A percentile compares a stretch with the other conserved stretches of the same genome.
Evolutionary conservation across 208 protist species (phyloP).

Genomic region (Leishmania amazonensis): DNA sequence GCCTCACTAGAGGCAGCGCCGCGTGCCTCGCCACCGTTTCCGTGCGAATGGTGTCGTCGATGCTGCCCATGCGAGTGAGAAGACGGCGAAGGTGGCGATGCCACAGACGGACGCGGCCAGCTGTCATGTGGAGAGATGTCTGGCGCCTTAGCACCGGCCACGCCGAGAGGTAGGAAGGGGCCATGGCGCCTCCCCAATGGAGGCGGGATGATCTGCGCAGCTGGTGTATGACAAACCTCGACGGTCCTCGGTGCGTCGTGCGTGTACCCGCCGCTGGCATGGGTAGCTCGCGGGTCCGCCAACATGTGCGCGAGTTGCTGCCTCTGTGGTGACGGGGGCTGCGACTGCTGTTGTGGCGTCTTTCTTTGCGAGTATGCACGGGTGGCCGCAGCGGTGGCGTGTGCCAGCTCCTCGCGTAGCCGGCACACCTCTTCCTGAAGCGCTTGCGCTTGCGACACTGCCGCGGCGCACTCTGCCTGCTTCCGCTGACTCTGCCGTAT

Average conservation of each 20-base stretch:
- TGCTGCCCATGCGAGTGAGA: not conserved
- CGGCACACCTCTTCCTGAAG: constrained; percentile 19
- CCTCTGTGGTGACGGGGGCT: not conserved
- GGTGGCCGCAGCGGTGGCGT: not conserved
- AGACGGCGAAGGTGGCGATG: not conserved
- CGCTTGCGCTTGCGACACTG: constrained; percentile 10
- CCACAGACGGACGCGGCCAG: not conserved
- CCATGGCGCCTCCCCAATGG: not conserved
- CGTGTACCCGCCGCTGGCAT: not conserved
- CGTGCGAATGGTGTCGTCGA: constrained; percentile 1
- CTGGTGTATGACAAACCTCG: constrained; percentile 1
- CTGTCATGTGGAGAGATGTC: not conserved
- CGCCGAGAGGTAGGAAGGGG: not conserved
- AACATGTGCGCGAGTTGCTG: not conserved
- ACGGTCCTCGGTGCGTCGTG: not conserved
- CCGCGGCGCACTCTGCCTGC: constrained; percentile 3
- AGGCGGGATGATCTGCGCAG: not conserved
- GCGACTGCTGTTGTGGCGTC: not conserved
- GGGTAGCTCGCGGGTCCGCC: not conserved
- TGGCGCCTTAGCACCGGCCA: not conserved
- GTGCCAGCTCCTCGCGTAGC: constrained; percentile 20
- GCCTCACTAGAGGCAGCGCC: not conserved
- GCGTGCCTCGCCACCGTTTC: constrained; percentile 9
- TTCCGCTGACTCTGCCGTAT: constrained; percentile 24
- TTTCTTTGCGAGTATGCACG: not conserved